Evolutionary conservation across 2,329 filamentous ascomycete species (phyloP), one percentile per base, ranked within the genome.

Genomic region (Ophiostoma populinum): DNA sequence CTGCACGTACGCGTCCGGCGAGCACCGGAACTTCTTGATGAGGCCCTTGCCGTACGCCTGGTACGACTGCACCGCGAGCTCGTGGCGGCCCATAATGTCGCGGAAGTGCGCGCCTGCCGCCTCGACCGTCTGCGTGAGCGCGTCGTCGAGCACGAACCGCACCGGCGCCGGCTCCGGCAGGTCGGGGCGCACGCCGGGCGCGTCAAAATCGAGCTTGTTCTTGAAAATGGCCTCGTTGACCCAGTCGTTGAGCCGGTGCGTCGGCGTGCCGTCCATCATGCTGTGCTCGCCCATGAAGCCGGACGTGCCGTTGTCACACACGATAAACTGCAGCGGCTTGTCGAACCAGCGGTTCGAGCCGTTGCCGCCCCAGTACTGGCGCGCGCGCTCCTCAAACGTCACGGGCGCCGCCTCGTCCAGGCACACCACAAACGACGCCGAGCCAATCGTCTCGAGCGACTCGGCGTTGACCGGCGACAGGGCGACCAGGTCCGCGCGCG

Each of bases 261-360:
- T 98, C 1, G 92, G 86, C 6, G 90, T 98, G 44, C 92, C 90
- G 54, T 98, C 90, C 92, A 98, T 98, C 90, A 98, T 95, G 49
- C 81, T 92, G 67, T 98, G 90, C 61, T 98, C 90, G 51, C 90
- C 90, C 68, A 85, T 87, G 67, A 98, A 98, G 42, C 90, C 90
- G 2, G 90, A 80, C 7, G 90, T 92, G 47, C 90, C 90, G 55
- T 98, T 98, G 55, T 98, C 86, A 57, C 93, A 94, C 61, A 98
- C 56, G 54, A 98, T 92, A 62, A 98, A 95, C 59, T 98, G 87
- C 36, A 93, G 63, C 6, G 90, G 90, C 67, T 98, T 98, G 67
- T 98, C 90, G 52, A 76, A 95, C 86, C 86, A 98, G 46, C 90
- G 75, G 65, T 98, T 98, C 47, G 72, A 65, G 38, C 90, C 90